A percentile compares a stretch with the other conserved stretches of the same genome.
Conservation (phyloP, 73 alveolate species). For the Tetrahymena borealis region DNA sequence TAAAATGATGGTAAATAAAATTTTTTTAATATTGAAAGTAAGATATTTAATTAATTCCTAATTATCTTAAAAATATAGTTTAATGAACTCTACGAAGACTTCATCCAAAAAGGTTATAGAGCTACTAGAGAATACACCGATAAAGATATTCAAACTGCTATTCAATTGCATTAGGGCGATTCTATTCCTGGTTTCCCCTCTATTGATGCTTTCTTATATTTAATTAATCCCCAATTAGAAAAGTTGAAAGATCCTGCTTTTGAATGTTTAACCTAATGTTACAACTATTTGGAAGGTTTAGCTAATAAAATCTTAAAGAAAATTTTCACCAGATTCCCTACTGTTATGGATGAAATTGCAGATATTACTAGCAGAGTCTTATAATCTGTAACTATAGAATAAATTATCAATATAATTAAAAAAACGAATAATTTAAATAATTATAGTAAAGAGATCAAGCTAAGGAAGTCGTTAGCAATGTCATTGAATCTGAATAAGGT, state of each 20-base stretch:
- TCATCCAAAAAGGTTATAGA: constrained; percentile 11
- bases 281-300: constrained; percentile 47
- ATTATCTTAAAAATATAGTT: background rate
- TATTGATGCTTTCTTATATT: constrained; percentile 45
- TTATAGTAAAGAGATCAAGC: constrained; percentile 21
- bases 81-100: constrained; percentile 15
- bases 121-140: constrained; percentile 50
- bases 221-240: constrained; percentile 55
- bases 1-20: constrained; percentile 1
- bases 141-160: constrained; percentile 52
- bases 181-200: constrained; percentile 65
- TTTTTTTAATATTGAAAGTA: constrained; percentile 5
- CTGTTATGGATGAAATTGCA: constrained; percentile 56
- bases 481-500: constrained; percentile 82
- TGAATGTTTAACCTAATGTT: constrained; percentile 54
- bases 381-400: background rate
- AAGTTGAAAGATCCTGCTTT: constrained; percentile 73
- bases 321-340: constrained; percentile 70
- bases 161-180: constrained; percentile 56
- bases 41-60: background rate
- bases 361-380: constrained; percentile 28
- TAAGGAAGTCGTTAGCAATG: constrained; percentile 34
- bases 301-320: constrained; percentile 50
- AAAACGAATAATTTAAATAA: background rate
- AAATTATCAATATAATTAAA: background rate